phyloP scores from a whole-genome alignment of 495 filamentous ascomycete species.

The Hyaloscypha finlandica region DNA sequence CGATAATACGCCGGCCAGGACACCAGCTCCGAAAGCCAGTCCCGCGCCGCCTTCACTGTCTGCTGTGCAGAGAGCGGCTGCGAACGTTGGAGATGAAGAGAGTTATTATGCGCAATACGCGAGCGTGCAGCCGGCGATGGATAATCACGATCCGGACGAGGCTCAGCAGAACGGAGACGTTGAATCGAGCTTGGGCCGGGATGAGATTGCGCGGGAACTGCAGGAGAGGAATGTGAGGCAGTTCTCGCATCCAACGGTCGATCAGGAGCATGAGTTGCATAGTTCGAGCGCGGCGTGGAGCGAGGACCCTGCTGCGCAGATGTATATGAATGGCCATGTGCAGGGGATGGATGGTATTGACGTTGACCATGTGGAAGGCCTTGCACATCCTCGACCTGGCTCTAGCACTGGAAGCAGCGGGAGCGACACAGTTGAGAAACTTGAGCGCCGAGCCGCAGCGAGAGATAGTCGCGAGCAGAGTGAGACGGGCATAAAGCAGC shows the following conservation, averaged over 20 bases:
- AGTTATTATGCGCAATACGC: constrained; percentile 88
- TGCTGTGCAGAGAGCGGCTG: constrained; percentile 58
- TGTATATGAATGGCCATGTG: neutral
- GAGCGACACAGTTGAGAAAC: constrained; percentile 60
- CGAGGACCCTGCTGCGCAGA: neutral
- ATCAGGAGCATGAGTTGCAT: constrained; percentile 16
- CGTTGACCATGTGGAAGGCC: neutral
- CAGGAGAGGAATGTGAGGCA: constrained; percentile 12
- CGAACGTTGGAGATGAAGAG: constrained; percentile 62
- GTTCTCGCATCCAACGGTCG: constrained; percentile 14
- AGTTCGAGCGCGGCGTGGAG: constrained; percentile 21
- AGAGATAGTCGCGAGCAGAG: constrained; percentile 50
- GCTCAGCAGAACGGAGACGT: constrained; percentile 37
- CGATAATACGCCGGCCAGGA: constrained; percentile 78
- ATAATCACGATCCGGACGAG: constrained; percentile 79
- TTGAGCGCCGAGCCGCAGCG: constrained; percentile 63
- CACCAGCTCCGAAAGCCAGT: constrained; percentile 65
- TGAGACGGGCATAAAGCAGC: constrained; percentile 84
- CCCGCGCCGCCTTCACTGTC: constrained; percentile 44
- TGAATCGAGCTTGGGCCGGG: constrained; percentile 26
- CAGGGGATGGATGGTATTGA: neutral
- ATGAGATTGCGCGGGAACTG: constrained; percentile 24
- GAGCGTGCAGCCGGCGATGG: constrained; percentile 87
- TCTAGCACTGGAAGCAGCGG: constrained; percentile 56
- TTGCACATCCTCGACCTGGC: constrained; percentile 49